These are phyloP conservation scores for Fistulinella prunicolor DNA, from an alignment of 768 basidiomycete species.

Conservation along the genomic window DNA sequence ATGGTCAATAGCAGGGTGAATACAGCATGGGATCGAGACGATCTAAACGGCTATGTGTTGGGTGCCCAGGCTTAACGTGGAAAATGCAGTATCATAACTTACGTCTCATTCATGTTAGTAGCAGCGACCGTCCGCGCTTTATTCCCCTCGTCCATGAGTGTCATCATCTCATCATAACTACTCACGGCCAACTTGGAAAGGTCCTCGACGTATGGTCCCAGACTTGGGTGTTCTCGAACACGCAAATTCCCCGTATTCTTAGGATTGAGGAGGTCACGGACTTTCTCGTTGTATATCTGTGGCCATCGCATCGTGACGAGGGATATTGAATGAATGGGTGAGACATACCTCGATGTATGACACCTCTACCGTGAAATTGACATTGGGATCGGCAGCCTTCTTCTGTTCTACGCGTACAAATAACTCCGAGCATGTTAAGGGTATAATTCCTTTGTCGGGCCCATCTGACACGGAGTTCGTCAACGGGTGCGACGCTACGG, in stretches of 20 bases:
- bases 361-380: constrained; percentile 92
- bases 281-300: constrained; percentile 96
- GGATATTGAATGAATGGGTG: neutral
- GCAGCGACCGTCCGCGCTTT: constrained; percentile 98
- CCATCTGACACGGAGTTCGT: constrained; percentile 56
- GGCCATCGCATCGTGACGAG: neutral
- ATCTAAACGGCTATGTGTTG: constrained; percentile 43
- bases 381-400: constrained; percentile 57
- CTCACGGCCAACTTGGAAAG: constrained; percentile 89
- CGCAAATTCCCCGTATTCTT: constrained; percentile 95
- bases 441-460: constrained; percentile 95
- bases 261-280: constrained; percentile 94
- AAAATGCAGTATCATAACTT: constrained; percentile 28
- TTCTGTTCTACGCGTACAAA: constrained; percentile 78
- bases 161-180: constrained; percentile 96
- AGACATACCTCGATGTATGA: constrained; percentile 86
- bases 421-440: constrained; percentile 89
- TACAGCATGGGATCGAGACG: constrained; percentile 96
- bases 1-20: constrained; percentile 94
- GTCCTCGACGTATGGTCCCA: constrained; percentile 99
- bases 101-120: constrained; percentile 99
- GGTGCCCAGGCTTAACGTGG: neutral
- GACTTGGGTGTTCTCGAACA: constrained; percentile 94
- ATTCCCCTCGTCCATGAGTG: constrained; percentile 99
- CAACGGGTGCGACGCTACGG: constrained; percentile 2